Base-by-base conservation (phyloP, 371 early-diverging fungal species). In the Amoeboaphelidium protococcarum region DNA sequence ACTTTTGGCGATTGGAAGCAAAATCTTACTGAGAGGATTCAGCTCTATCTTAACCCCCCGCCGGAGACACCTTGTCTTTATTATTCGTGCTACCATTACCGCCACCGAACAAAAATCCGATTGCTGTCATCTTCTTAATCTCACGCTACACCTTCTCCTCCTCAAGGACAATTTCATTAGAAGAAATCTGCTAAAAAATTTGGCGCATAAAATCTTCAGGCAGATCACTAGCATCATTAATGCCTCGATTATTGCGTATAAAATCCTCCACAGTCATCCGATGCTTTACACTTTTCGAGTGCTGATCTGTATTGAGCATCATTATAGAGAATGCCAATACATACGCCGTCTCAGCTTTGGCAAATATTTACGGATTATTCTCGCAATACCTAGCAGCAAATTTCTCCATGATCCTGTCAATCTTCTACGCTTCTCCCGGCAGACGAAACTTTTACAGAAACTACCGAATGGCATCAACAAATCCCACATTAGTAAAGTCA, bases 261-360 rank as follows among this genome's bases (percentile, higher is more conserved):
- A 73, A 76, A 2, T 66, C 74, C 12, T 59, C 52, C 44, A 63
- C 59, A 40, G 67, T 57, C 61, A 73, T 73, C 26, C 67, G 61
- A 48, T 63, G 66, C 47, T 71, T 70, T 31, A 71, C 61, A 49
- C 62, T 59, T 2, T 60, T 46, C 45, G 72, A 73, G 47, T 76
- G 72, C 50, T 63, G 59, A 54, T 76, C 74, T 10, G 73, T 74
- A 54, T 76, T 76, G 19, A 79, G 54, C 60, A 74, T 65, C 53
- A 76, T 71, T 44, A 75, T 61, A n/a, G 73, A 71, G 49, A 65
- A 75, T 3, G 73, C 64, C 2, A 77, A 58, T 13, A 60, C 64
- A 47, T 69, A 73, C 13, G 71, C 70, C n/a, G 71, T 63, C 50
- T 71, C 73, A 20, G 70, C 69, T 40, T 59, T 62, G 0, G 65